Base-by-base conservation (phyloP, 2,329 filamentous ascomycete genomes). In the Nemania sp. region DNA sequence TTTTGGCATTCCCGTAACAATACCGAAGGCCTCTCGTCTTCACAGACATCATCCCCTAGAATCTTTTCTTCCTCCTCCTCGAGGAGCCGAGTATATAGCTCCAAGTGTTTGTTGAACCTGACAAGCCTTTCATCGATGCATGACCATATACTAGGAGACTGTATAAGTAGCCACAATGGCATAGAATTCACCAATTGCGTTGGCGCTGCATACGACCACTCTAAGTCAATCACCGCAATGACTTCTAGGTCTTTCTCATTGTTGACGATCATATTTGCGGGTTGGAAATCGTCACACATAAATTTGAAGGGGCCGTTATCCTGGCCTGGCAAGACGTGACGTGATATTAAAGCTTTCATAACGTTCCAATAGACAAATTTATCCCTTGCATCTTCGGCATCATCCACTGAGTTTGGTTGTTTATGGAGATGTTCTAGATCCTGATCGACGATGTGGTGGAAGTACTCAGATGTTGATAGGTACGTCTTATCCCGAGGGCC, bases 361-460 rank as follows among this genome's bases (percentile, higher is more conserved):
- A 62, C 57, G 26, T 57, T 61, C 57, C 52, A 66, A 52, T 51
- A 66, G 18, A 66, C 26, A 51, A 56, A 65, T 27, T 61, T 61
- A 13, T 65, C 63, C 26, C 52, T 66, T 62, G 64, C 52, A 13
- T 66, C 58, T n/a, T 66, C 43, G n/a, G 56, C 64, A 27, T 62
- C 52, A 32, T 62, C 58, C 2, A 66, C 64, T 32, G 64, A 66
- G 26, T 66, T 66, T 1, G 7, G 64, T 20, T 66, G 64, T 6
- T 2, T 15, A 29, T 66, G 29, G 43, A 61, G 52, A 32, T 66
- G 64, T 51, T 41, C 15, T 24, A 56, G 20, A 24, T 62, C 64
- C 26, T 57, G 41, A 27, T 66, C 45, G 29, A 66, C 43, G 18
- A 66, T 45, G 15, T 66, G 64, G 29, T 62, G 38, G 11, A 62